Base-by-base conservation (phyloP, 805 yeast genomes). In the Wickerhamomyces bovis region DNA sequence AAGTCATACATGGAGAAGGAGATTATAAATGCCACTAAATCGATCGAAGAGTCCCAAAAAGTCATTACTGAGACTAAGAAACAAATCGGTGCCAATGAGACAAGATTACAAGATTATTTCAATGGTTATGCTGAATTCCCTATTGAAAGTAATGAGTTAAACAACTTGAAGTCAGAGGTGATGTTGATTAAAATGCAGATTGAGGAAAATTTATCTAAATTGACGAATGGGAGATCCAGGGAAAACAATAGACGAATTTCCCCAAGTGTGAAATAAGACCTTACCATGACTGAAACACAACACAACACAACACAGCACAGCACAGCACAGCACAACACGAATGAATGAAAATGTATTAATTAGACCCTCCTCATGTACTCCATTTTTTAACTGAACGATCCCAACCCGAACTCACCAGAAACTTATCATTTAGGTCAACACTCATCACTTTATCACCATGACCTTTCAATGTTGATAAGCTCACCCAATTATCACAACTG, bases 311-410 rank as follows among this genome's bases (percentile, higher is more conserved):
- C n/a, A n/a, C n/a, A n/a, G n/a, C n/a, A n/a, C n/a, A n/a, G n/a
- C n/a, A 12, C 11, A 33, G 6, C 16, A 30, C 11, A 30, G 11
- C 6, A 10, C 15, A 18, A 36, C 22, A 36, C 10, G 39, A 13
- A 36, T 36, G n/a, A 36, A 33, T 33, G 36, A 18, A 6, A 36
- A 23, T 12, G 15, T 40, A 25, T 18, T 39, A 3, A 6, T 21
- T 10, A 21, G 38, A 16, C 18, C 39, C 26, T 13, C n/a, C 9
- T 20, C 50, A 50, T 52, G 52, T 15, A 47, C 52, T n/a, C 88
- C 88, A 85, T 41, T 84, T 46, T 58, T 85, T 85, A 3, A 89
- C 72, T 7, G 86, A 72, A 45, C 94, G 73, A 61, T 89, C 96
- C 96, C 96, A 89, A 19, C 96, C 90, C 42, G 87, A 75, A 41